These are phyloP conservation scores for Curvularia eragrostidis DNA, from an alignment of 2,329 filamentous ascomycete genomes.

Conservation along the genomic window DNA sequence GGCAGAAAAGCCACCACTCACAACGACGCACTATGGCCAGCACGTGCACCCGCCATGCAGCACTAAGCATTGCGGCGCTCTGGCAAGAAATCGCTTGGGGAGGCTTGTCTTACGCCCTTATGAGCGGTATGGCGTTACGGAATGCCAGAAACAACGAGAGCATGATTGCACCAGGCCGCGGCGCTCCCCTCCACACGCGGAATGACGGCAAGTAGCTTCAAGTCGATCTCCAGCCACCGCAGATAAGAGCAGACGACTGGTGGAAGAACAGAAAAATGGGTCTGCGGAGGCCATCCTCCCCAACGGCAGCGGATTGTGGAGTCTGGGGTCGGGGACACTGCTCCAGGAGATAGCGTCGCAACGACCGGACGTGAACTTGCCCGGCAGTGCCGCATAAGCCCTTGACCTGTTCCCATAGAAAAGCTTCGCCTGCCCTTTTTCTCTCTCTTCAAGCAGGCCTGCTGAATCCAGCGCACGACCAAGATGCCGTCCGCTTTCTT, in stretches of 20 bases:
- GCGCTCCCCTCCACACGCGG: neutral
- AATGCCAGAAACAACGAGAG: neutral
- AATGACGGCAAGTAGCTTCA: neutral
- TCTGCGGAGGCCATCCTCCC: slow-evolving; percentile 1
- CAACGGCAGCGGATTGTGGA: slow-evolving; percentile 11
- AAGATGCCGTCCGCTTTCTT: slow-evolving; percentile 17
- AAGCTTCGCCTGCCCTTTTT: slow-evolving; percentile 4
- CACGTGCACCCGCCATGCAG: slow-evolving; percentile 11
- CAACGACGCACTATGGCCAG: slow-evolving; percentile 1
- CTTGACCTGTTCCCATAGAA: slow-evolving; percentile 2
- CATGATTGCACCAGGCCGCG: neutral
- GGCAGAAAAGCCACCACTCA: slow-evolving; percentile 17
- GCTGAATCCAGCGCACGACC: slow-evolving; percentile 1
- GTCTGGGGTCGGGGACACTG: slow-evolving; percentile 14
- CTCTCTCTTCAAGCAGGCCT: neutral
- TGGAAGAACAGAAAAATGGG: slow-evolving; percentile 15
- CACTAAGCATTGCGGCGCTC: slow-evolving; percentile 14
- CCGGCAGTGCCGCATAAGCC: slow-evolving; percentile 8
- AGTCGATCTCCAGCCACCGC: neutral
- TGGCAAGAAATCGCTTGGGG: slow-evolving; percentile 9
- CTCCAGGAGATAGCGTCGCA: slow-evolving; percentile 12
- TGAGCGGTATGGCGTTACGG: slow-evolving; percentile 1
- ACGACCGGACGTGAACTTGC: slow-evolving; percentile 1
- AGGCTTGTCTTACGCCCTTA: slow-evolving; percentile 9
- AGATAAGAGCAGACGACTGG: slow-evolving; percentile 3